Conservation (phyloP, 75 land plant species). For the Pinus taeda region DNA sequence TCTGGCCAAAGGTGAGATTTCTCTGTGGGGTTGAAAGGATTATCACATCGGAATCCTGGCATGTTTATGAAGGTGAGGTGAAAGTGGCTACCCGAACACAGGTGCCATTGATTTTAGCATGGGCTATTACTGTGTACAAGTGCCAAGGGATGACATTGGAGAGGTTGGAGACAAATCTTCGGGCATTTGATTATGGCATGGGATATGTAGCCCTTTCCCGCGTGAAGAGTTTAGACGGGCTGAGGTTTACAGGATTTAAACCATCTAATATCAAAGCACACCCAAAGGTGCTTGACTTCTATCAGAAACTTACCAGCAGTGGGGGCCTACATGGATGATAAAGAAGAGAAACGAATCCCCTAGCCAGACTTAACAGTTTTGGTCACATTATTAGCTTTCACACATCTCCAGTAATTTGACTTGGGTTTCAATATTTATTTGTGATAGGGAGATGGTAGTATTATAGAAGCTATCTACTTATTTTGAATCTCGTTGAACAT, state of each 20-base stretch:
- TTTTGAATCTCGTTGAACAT: background rate
- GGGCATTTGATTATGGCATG: constrained; percentile 73
- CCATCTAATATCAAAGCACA: constrained; percentile 54
- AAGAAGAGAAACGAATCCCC: background rate
- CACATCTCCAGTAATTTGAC: background rate
- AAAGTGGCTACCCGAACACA: constrained; percentile 52
- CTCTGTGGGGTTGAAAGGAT: constrained; percentile 36
- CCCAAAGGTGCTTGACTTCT: constrained; percentile 60
- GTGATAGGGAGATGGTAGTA: background rate
- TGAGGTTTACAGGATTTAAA: constrained; percentile 56
- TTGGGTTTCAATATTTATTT: background rate
- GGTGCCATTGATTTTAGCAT: constrained; percentile 70
- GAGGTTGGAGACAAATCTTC: constrained; percentile 58
- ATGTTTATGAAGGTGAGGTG: constrained; percentile 42
- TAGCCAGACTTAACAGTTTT: background rate
- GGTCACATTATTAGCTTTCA: background rate
- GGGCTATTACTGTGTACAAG: constrained; percentile 83
- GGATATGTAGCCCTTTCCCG: constrained; percentile 83
- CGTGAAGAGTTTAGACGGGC: constrained; percentile 53
- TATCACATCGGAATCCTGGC: constrained; percentile 54
- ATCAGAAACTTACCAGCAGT: constrained; percentile 20
- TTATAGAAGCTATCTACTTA: background rate
- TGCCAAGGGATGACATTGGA: constrained; percentile 86
- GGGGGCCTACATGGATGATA: background rate
- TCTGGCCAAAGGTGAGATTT: constrained; percentile 60